These are phyloP conservation scores for Phialophora macrospora DNA, from an alignment of 2,329 filamentous ascomycete genomes.

Conservation along the genomic window DNA sequence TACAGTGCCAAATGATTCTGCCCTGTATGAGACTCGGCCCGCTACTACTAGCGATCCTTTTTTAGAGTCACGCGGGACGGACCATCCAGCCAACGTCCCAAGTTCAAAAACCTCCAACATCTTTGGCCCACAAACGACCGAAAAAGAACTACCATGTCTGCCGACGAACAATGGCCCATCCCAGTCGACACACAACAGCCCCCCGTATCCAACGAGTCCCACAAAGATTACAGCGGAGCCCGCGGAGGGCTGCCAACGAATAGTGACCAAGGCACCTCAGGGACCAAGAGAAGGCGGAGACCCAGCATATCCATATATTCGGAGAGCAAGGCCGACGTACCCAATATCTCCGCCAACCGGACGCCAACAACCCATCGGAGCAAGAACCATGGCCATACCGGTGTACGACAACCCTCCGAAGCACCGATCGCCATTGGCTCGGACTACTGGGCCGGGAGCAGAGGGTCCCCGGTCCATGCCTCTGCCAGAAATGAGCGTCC, in stretches of 20 bases:
- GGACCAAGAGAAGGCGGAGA: slow-evolving; percentile 28
- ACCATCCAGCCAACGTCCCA: slow-evolving; percentile 17
- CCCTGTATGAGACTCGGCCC: slow-evolving; percentile 5
- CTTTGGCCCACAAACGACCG: slow-evolving; percentile 26
- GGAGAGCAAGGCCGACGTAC: slow-evolving; percentile 19
- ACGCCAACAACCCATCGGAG: slow-evolving; percentile 13
- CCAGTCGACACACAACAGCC: slow-evolving; percentile 30
- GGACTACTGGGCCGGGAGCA: slow-evolving; percentile 36
- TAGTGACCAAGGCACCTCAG: neutral
- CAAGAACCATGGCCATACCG: slow-evolving; percentile 30
- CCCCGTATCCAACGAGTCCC: neutral
- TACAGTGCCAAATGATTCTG: slow-evolving; percentile 38
- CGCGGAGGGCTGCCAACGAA: neutral
- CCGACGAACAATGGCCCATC: slow-evolving; percentile 39
- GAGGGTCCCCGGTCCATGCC: slow-evolving; percentile 33
- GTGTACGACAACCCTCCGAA: slow-evolving; percentile 36
- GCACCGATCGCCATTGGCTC: slow-evolving; percentile 41
- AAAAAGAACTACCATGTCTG: slow-evolving; percentile 39
- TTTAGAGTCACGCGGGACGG: slow-evolving; percentile 38
- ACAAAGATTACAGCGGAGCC: slow-evolving; percentile 3
- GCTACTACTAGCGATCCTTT: slow-evolving; percentile 34
- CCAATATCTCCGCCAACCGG: slow-evolving; percentile 2
- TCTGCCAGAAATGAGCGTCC: slow-evolving; percentile 5
- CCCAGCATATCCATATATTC: slow-evolving; percentile 22
- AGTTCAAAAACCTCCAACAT: slow-evolving; percentile 28